Base-by-base conservation (phyloP, 495 filamentous ascomycete species). In the Penicillium silybi region DNA sequence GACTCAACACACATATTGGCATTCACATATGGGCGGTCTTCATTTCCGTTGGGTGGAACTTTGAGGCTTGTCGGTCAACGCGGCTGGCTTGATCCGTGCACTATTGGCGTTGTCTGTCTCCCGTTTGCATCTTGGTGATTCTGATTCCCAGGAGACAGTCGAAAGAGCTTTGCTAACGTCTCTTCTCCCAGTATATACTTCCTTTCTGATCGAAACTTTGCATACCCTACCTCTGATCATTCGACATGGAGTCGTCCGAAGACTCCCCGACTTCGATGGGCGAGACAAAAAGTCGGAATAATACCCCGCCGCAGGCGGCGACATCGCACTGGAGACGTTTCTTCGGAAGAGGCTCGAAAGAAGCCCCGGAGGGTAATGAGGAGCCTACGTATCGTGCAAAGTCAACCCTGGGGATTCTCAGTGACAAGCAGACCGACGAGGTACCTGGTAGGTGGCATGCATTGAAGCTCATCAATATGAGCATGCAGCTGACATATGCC, bases 321-420 rank as follows among this genome's bases (percentile, higher is more conserved):
- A 40, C 40, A 7, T 26, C 49, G 16, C 49, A 56, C 17, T 68
- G 65, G 65, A 66, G 34, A 34, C 48, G 54, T 4, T 15, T 62
- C 8, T 65, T 64, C 50, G 57, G 39, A 26, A 7, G 10, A 35
- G 46, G 50, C 11, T 27, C 62, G 6, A 35, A 35, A 8, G 25
- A 42, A 23, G 46, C 48, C 13, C 8, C 46, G 0, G 49, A 53
- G 0, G 26, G 25, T 2, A 43, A 38, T 9, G 45, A 52, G 15
- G 48, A 58, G 15, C 34, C 57, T 10, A 53, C 46, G 9, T 75
- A 76, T 56, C 69, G 73, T n/a, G 41, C 70, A 11, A 82, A 75
- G 71, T 90, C 87, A 79, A 89, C 78, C 7, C 75, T 97, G 71
- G 92, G 92, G 34, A 86, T 97, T 17, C 65, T 96, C 32, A 92